Base-by-base conservation (phyloP, 2,329 filamentous ascomycete genomes). In the Arthrobotrys conoides region DNA sequence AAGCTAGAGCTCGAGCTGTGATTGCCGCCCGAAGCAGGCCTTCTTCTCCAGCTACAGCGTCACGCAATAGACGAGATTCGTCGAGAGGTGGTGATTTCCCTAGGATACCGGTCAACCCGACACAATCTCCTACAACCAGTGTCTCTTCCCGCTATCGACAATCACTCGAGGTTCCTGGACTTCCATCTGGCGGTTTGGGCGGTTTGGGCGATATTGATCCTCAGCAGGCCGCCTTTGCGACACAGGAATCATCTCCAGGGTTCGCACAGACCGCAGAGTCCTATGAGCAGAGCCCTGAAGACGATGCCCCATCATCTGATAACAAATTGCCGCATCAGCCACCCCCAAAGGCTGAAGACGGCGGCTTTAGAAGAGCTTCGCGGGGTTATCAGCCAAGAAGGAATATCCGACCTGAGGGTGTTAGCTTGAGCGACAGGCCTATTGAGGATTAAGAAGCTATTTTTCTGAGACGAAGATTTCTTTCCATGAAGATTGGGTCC, bases 1-100 rank as follows among this genome's bases (percentile, higher is more conserved):
- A 98, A 85, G 96, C 97, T 84, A 91, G 96, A 66, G 93, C 93
- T 84, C 91, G 93, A 79, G 93, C 93, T 64, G 88, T 95, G 79
- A 90, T 96, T 57, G 90, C 90, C 83, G 90, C 87, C 81, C 90
- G 93, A 66, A 91, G 90, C 83, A 90, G 94, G 63, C 92, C 90
- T 33, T 91, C 89, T 24, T 94, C 91, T 80, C 94, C 94, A 6
- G 90, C 88, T 4, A 90, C 90, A 27, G 87, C 44, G 5, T 89
- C 80, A 86, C 89, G 53, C 41, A 76, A 76, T 46, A 68, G 77
- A 12, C 49, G 67, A 16, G 77, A 71, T 36, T 80, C 71, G 6
- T 68, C 70, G 51, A 71, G 66, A 48, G 73, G 73, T 22, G 75
- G 81, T 83, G 81, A 70, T 84, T 82, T 81, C 86, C 83, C 71